phyloP scores from a whole-genome alignment of 768 basidiomycete species.

The Lentinus tigrinus region DNA sequence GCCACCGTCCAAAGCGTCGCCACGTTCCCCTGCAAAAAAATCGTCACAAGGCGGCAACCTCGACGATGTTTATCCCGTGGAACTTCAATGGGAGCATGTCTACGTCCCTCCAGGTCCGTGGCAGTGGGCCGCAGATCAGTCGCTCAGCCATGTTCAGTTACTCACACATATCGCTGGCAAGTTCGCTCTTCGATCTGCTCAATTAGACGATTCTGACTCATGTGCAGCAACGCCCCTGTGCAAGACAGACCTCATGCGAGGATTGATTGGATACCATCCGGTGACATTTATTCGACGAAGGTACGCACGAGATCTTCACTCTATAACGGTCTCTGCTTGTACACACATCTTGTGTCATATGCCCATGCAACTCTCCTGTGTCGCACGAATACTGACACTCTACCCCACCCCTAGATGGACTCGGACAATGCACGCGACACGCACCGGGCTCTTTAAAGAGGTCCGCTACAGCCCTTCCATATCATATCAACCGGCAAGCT shows the following conservation, averaged over 20 bases:
- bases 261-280: neutral
- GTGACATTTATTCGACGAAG: conserved; percentile 16
- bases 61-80: no score
- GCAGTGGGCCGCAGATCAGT: no score
- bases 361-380: no score
- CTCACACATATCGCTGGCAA: neutral
- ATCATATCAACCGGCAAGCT: neutral
- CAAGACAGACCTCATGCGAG: conserved; percentile 7
- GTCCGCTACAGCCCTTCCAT: neutral
- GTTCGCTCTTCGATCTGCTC: neutral
- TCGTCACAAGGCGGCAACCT: no score
- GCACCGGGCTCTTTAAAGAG: neutral
- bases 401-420: conserved; percentile 14
- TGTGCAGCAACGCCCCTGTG: neutral
- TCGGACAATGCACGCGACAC: neutral
- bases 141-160: no score
- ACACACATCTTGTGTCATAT: no score
- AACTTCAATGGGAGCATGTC: no score
- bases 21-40: no score
- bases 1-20: no score
- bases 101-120: no score
- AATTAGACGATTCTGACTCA: neutral
- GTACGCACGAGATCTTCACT: conserved; percentile 5
- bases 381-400: neutral
- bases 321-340: no score